phyloP scores from a whole-genome alignment of 2,329 filamentous ascomycete genomes.

The Alternaria sp. region DNA sequence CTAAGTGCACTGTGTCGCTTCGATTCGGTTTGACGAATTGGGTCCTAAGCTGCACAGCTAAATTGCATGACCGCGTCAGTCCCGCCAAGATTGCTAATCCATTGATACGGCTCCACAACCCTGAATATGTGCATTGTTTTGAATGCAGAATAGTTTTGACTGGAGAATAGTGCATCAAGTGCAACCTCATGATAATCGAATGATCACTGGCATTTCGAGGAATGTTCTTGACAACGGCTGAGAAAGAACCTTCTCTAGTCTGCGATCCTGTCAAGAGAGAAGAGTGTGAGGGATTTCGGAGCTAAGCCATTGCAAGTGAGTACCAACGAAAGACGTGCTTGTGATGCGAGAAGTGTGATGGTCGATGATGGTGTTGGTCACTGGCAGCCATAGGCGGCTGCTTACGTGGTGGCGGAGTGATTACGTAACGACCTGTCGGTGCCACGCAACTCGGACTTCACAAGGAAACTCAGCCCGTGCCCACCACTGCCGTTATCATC shows the following conservation, averaged over 20 bases:
- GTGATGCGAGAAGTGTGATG: background rate
- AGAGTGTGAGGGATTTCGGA: background rate
- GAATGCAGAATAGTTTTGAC: background rate
- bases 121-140: background rate
- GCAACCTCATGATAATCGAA: background rate
- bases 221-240: background rate
- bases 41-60: background rate
- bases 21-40: background rate
- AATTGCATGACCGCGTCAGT: background rate
- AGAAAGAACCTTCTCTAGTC: background rate
- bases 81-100: background rate
- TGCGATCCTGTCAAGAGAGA: background rate
- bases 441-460: background rate
- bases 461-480: background rate
- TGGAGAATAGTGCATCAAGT: background rate
- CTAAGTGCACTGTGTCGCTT: background rate
- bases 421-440: background rate
- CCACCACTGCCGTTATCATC: background rate
- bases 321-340: background rate
- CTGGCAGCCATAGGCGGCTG: background rate
- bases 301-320: background rate
- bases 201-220: background rate
- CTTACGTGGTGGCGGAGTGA: background rate
- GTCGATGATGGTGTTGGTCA: background rate
- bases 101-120: background rate